phyloP scores from a whole-genome alignment of 2,329 filamentous ascomycete genomes.

The Monosporascus sp. region DNA sequence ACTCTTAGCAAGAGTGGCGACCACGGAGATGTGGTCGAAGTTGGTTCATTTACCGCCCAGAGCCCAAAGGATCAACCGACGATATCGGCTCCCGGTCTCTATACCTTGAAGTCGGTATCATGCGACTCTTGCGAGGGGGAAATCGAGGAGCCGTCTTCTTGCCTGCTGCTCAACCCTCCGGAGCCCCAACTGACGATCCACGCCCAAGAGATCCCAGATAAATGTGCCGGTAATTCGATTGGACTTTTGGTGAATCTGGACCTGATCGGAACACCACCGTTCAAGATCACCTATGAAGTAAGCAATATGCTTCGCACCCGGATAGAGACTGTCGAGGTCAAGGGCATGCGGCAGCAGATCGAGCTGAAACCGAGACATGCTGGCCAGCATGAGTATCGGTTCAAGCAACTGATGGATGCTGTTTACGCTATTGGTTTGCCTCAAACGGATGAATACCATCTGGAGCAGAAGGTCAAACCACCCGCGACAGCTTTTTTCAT shows the following conservation, averaged over 20 bases:
- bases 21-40: slow-evolving; percentile 53
- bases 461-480: slow-evolving; percentile 91
- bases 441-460: slow-evolving; percentile 23
- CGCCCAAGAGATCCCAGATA: slow-evolving; percentile 81
- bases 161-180: slow-evolving; percentile 82
- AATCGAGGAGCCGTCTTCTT: slow-evolving; percentile 89
- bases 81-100: slow-evolving; percentile 76
- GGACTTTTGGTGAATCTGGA: slow-evolving; percentile 85
- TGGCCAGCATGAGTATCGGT: slow-evolving; percentile 81
- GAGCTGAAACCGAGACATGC: slow-evolving; percentile 77
- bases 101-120: slow-evolving; percentile 73
- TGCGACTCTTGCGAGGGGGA: slow-evolving; percentile 82
- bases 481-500: slow-evolving; percentile 75
- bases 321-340: slow-evolving; percentile 50
- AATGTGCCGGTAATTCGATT: slow-evolving; percentile 90
- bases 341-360: slow-evolving; percentile 75
- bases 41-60: slow-evolving; percentile 56
- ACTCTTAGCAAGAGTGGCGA: slow-evolving; percentile 65
- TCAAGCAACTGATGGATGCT: slow-evolving; percentile 72
- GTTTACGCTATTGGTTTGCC: slow-evolving; percentile 61
- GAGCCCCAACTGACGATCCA: slow-evolving; percentile 73
- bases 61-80: slow-evolving; percentile 56
- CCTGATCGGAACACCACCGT: slow-evolving; percentile 86
- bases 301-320: slow-evolving; percentile 54
- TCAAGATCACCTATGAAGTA: slow-evolving; percentile 73